Evolutionary conservation across 1,284 basidiomycete species (phyloP).

Genomic region (Rhodofomes roseus): DNA sequence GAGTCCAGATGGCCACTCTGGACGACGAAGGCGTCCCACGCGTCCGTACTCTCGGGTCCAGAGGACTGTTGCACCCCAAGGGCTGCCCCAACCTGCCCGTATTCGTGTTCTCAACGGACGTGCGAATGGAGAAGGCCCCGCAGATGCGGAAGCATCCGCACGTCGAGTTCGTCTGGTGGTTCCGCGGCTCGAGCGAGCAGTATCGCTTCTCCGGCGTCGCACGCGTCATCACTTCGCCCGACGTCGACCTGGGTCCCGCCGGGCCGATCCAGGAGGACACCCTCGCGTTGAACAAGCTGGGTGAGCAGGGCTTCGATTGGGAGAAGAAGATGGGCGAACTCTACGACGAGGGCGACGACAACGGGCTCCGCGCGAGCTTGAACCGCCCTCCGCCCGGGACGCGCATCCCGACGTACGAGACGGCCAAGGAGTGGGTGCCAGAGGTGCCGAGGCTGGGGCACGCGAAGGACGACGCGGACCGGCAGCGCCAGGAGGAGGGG

Average conservation of each 20-base stretch:
- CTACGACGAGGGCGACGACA: conserved; percentile 49
- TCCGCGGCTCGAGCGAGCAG: conserved; percentile 50
- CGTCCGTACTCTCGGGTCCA: conserved; percentile 59
- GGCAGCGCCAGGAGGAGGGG: conserved; percentile 43
- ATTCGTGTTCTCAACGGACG: conserved; percentile 42
- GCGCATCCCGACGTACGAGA: conserved; percentile 44
- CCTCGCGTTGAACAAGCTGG: conserved; percentile 33
- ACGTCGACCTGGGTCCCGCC: not conserved
- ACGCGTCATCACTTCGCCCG: conserved; percentile 32
- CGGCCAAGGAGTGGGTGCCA: conserved; percentile 53
- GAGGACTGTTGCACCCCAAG: conserved; percentile 45
- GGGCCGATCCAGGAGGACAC: conserved; percentile 6
- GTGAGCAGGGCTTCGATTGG: conserved; percentile 50
- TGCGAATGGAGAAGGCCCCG: conserved; percentile 54
- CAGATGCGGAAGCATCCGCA: conserved; percentile 42
- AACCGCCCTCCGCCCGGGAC: conserved; percentile 55
- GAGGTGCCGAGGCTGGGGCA: conserved; percentile 37
- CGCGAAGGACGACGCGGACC: conserved; percentile 37
- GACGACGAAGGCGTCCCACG: conserved; percentile 40
- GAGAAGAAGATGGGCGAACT: conserved; percentile 47
- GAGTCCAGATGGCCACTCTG: conserved; percentile 58
- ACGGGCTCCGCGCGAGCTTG: conserved; percentile 60
- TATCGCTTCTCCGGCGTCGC: conserved; percentile 52
- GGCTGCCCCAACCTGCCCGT: conserved; percentile 46
- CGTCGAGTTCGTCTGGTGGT: conserved; percentile 60